A percentile compares a stretch with the other conserved stretches of the same genome.
phyloP scores from a whole-genome alignment of 2,329 filamentous ascomycete species.

The Trichoderma breve region DNA sequence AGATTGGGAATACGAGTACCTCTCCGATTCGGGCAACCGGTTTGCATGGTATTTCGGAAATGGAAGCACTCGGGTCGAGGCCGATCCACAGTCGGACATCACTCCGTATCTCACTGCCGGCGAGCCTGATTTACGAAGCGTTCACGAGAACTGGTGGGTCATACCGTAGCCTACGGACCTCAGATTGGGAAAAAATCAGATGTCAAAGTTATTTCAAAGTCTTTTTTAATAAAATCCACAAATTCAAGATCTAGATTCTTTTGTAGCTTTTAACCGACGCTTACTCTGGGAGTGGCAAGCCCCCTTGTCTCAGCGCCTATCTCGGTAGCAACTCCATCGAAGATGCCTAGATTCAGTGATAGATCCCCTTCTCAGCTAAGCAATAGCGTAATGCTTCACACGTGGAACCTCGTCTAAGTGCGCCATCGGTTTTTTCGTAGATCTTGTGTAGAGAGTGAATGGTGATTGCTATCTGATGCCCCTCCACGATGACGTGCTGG shows the following conservation, averaged over 20 bases:
- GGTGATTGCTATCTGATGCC: background rate
- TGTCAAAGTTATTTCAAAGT: background rate
- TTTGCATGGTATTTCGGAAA: conserved; percentile 66
- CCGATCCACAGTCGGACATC: conserved; percentile 54
- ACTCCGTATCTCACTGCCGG: conserved; percentile 60
- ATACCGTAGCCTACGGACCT: conserved; percentile 29
- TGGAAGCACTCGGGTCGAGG: conserved; percentile 62
- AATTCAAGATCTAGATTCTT: background rate
- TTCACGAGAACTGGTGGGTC: conserved; percentile 69
- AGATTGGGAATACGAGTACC: conserved; percentile 52
- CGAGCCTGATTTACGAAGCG: conserved; percentile 57
- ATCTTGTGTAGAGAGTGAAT: background rate
- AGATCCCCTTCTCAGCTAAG: background rate
- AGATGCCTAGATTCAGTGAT: background rate
- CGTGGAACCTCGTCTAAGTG: background rate
- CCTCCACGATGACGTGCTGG: conserved; percentile 18
- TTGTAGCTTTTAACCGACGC: conserved; percentile 5
- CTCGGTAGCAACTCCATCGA: background rate
- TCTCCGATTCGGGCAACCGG: conserved; percentile 44
- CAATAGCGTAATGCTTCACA: background rate
- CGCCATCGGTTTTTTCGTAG: background rate
- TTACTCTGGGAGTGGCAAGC: background rate
- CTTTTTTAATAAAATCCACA: background rate
- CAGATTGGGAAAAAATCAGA: background rate
- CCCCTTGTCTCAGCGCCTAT: background rate